phyloP scores from a whole-genome alignment of 176 grass and related monocot genomes.

The Bromus sterilis region DNA sequence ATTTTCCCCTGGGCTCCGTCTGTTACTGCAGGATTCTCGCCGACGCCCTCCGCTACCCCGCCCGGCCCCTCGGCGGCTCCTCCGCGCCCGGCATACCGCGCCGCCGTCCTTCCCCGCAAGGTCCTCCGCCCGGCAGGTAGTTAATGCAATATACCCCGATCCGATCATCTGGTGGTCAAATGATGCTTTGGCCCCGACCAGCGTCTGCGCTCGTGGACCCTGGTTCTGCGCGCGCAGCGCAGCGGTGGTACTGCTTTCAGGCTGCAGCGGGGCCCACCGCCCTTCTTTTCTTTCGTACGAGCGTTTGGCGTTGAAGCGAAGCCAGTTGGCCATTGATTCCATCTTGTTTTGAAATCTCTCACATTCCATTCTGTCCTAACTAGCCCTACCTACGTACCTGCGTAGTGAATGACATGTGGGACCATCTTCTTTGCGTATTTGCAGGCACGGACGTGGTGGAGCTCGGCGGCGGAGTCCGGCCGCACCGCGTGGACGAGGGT shows the following conservation, averaged over 20 bases:
- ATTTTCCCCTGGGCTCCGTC: not conserved
- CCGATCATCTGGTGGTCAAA: not conserved
- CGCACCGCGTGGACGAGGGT: slow-evolving; percentile 23
- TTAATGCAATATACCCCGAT: slow-evolving; percentile 1
- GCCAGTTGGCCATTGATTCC: not conserved
- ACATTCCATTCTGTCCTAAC: slow-evolving; percentile 18
- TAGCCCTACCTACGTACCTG: not conserved
- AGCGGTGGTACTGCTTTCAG: not conserved
- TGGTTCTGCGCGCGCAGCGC: not conserved
- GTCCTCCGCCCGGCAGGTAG: slow-evolving; percentile 40
- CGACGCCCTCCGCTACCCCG: not conserved
- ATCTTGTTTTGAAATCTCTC: not conserved
- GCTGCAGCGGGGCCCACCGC: not conserved
- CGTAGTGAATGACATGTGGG: not conserved
- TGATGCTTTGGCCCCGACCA: slow-evolving; percentile 4
- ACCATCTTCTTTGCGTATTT: not conserved
- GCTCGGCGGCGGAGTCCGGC: not conserved
- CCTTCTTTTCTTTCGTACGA: not conserved
- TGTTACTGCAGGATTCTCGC: slow-evolving; percentile 34
- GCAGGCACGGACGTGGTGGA: not conserved
- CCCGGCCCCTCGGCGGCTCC: slow-evolving; percentile 6
- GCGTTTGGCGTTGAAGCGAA: not conserved
- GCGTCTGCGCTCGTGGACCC: not conserved
- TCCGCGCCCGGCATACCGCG: slow-evolving; percentile 8
- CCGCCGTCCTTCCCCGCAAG: slow-evolving; percentile 24